Base-by-base conservation (phyloP, 352 stramenopile genomes). In the Globisporangium perplexum region DNA sequence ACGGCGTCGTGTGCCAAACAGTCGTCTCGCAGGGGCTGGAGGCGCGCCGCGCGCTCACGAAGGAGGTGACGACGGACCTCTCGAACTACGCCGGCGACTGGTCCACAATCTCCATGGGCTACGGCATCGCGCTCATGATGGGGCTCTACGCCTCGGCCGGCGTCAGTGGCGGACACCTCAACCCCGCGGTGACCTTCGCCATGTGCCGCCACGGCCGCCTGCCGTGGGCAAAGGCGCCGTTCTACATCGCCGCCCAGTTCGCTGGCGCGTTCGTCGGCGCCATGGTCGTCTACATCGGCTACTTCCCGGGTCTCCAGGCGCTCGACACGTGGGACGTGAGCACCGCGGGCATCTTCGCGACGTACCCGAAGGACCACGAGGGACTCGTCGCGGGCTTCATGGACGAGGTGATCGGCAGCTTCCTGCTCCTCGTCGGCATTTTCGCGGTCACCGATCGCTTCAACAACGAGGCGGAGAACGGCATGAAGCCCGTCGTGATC, bases 61-160 rank as follows among this genome's bases (percentile, higher is more conserved):
- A 77, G 15, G 60, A 77, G 41, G 62, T 59, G 18, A 80, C 74
- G 47, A 60, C 68, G 4, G 63, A 83, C 20, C 31, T 74, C 17
- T 74, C 74, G 36, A 77, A 57, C 50, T 82, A 78, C 62, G 78
- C 78, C 4, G 78, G 78, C 14, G 74, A 87, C 60, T 89, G 78
- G 74, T 71, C 72, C 7, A 86, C 76, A 33, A 86, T 89, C 54
- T 81, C 76, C 20, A 63, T 89, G 24, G 76, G 78, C 44, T 89
- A 79, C 51, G 76, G 78, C 26, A 87, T 89, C 45, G 78, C 74
- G 39, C 58, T 89, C 35, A 84, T 87, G 70, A 74, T 87, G 62
- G 78, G 75, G 1, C 61, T 89, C 4, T 85, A 87, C 61, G 68
- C 72, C 14, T 87, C 78, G 17, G 78, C 72, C 10, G 79, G 76